phyloP scores from a whole-genome alignment of 1,284 basidiomycete species.

The Pseudomicrostroma phylloplanum region DNA sequence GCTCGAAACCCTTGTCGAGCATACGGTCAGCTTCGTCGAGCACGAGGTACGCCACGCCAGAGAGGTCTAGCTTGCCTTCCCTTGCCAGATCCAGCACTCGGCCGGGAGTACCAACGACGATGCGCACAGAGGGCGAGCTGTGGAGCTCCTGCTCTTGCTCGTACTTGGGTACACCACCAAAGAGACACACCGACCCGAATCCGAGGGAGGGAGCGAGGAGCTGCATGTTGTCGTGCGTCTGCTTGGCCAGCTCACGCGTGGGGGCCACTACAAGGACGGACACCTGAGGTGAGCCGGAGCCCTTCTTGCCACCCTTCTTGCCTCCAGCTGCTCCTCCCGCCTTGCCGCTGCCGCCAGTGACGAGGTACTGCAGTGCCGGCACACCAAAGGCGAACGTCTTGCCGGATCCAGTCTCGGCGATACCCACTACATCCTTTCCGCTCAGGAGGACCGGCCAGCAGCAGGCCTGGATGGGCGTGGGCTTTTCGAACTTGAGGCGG shows the following conservation, averaged over 20 bases:
- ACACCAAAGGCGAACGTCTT: constrained; percentile 96
- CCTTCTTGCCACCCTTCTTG: constrained; percentile 33
- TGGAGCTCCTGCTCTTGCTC: constrained; percentile 64
- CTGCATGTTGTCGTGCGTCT: constrained; percentile 80
- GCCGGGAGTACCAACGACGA: constrained; percentile 91
- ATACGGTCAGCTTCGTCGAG: constrained; percentile 97
- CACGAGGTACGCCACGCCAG: constrained; percentile 79
- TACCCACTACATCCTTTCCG: constrained; percentile 83
- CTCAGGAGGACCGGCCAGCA: constrained; percentile 84
- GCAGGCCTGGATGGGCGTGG: constrained; percentile 92
- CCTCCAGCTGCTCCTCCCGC: constrained; percentile 17
- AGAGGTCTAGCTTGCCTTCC: constrained; percentile 65
- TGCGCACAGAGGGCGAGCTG: constrained; percentile 57
- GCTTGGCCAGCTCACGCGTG: constrained; percentile 87
- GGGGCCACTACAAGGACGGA: constrained; percentile 82
- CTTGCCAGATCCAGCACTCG: constrained; percentile 84
- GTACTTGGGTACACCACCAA: constrained; percentile 84
- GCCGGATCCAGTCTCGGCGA: constrained; percentile 89
- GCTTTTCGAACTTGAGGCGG: constrained; percentile 69
- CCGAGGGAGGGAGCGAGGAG: constrained; percentile 70
- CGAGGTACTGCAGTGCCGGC: constrained; percentile 69
- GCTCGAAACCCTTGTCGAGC: constrained; percentile 98
- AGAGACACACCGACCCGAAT: constrained; percentile 76
- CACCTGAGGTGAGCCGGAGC: constrained; percentile 54
- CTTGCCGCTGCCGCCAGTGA: constrained; percentile 43